A percentile compares a stretch with the other conserved stretches of the same genome.
Evolutionary conservation across 352 stramenopile genomes (phyloP).

Genomic region (Phytopythium aichiense): DNA sequence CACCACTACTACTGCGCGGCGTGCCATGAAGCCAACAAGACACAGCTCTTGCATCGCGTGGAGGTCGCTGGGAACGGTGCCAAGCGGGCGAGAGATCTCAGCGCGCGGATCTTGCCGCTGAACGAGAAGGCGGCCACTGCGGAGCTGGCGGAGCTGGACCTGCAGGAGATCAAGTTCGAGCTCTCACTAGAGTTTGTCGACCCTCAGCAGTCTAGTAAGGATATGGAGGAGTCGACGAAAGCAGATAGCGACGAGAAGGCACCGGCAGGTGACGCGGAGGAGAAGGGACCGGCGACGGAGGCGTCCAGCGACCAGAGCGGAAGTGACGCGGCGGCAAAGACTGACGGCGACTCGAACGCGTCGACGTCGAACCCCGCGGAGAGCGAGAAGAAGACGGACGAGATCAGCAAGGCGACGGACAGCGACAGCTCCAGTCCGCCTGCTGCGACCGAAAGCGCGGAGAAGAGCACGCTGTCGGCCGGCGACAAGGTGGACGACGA

Average conservation of each 20-base stretch:
- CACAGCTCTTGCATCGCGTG: conserved; percentile 66
- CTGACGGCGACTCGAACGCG: conserved; percentile 2
- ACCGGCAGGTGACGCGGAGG: conserved; percentile 13
- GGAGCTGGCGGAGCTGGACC: conserved; percentile 65
- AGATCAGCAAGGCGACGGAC: conserved; percentile 5
- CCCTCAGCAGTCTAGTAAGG: conserved; percentile 17
- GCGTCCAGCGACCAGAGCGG: neutral
- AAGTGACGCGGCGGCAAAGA: conserved; percentile 17
- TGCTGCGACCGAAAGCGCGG: conserved; percentile 26
- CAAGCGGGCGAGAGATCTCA: conserved; percentile 65
- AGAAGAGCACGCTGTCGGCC: conserved; percentile 16
- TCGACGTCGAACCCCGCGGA: conserved; percentile 5
- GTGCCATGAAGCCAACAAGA: conserved; percentile 78
- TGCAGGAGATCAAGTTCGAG: conserved; percentile 83
- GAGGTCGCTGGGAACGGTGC: conserved; percentile 59
- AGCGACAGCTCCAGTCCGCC: neutral
- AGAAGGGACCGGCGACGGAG: conserved; percentile 3
- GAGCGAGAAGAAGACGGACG: conserved; percentile 20
- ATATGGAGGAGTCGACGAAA: conserved; percentile 14
- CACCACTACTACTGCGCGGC: conserved; percentile 74
- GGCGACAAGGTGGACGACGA: conserved; percentile 61
- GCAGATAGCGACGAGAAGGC: conserved; percentile 12
- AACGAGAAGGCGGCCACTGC: conserved; percentile 54
- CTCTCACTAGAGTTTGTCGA: conserved; percentile 54
- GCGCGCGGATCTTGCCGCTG: conserved; percentile 51